Evolutionary conservation across 2,329 filamentous ascomycete genomes (phyloP).

Genomic region (Chalara sp.): DNA sequence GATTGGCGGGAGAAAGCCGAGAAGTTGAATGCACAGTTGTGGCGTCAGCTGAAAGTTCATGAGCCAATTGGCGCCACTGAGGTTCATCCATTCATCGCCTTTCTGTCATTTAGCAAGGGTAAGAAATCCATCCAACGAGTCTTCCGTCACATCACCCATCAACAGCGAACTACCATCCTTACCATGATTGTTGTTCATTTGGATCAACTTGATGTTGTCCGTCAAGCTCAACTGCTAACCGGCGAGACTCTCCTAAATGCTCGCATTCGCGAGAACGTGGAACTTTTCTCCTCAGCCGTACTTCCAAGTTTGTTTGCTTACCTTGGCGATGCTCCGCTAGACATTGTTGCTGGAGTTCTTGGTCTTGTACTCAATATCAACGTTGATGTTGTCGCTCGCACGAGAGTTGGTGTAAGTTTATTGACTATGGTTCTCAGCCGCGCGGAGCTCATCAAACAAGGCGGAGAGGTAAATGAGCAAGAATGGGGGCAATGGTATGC

Average conservation of each 20-base stretch:
- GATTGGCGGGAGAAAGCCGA: constrained; percentile 71
- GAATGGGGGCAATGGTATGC: constrained; percentile 75
- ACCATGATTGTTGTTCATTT: constrained; percentile 95
- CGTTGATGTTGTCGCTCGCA: constrained; percentile 76
- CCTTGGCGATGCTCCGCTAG: constrained; percentile 82
- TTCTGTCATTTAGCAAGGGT: constrained; percentile 89
- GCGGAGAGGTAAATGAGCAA: constrained; percentile 59
- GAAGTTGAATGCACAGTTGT: constrained; percentile 71
- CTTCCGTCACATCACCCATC: constrained; percentile 85
- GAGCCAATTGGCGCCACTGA: constrained; percentile 77
- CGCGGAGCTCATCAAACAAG: constrained; percentile 87
- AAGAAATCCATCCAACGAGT: constrained; percentile 94
- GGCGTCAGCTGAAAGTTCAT: constrained; percentile 84
- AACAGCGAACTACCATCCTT: constrained; percentile 89
- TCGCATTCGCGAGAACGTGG: constrained; percentile 81
- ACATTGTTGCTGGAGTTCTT: constrained; percentile 85
- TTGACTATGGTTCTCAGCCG: constrained; percentile 92
- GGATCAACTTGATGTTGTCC: constrained; percentile 85
- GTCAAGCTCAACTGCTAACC: constrained; percentile 66
- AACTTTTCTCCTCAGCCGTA: constrained; percentile 80
- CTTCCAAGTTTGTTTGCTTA: constrained; percentile 87
- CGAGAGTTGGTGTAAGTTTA: constrained; percentile 81
- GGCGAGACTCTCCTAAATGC: constrained; percentile 69
- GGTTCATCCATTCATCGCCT: constrained; percentile 89
- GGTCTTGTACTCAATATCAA: constrained; percentile 79